These are phyloP conservation scores for Pilaira anomala DNA, from an alignment of 192 early-diverging fungal genomes.

Conservation along the genomic window DNA sequence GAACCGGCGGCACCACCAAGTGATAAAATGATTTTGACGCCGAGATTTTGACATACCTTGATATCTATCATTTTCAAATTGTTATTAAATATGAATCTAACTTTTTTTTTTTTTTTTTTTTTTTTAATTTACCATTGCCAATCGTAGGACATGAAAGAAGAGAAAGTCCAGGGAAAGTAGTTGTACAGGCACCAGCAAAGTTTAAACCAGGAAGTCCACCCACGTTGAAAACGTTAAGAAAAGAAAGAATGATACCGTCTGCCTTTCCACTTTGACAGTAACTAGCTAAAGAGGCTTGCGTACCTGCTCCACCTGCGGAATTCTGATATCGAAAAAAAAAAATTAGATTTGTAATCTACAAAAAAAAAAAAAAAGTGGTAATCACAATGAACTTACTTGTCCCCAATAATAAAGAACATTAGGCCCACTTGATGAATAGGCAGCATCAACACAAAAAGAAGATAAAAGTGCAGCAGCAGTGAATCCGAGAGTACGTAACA, in stretches of 20 bases:
- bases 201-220: slow-evolving; percentile 61
- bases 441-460: slow-evolving; percentile 10
- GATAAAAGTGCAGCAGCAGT: slow-evolving; percentile 1
- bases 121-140: slow-evolving; percentile 41
- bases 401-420: slow-evolving; percentile 19
- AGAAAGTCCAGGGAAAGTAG: slow-evolving; percentile 50
- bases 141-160: slow-evolving; percentile 68
- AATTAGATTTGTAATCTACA: background rate
- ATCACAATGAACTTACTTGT: background rate
- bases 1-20: slow-evolving; percentile 66
- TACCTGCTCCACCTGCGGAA: slow-evolving; percentile 17
- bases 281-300: slow-evolving; percentile 37
- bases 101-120: too few relatives aligned
- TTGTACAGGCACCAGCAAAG: slow-evolving; percentile 63
- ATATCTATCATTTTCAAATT: slow-evolving; percentile 63
- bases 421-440: background rate
- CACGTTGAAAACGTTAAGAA: slow-evolving; percentile 61
- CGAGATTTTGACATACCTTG: slow-evolving; percentile 64
- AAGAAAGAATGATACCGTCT: slow-evolving; percentile 58
- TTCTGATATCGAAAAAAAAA: slow-evolving; percentile 19
- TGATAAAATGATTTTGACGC: slow-evolving; percentile 71
- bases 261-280: slow-evolving; percentile 53
- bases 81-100: background rate
- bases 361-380: background rate
- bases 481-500: slow-evolving; percentile 4